Conservation (phyloP, 176 grass and related monocot species). For the Hsuehochloa calcarea region DNA sequence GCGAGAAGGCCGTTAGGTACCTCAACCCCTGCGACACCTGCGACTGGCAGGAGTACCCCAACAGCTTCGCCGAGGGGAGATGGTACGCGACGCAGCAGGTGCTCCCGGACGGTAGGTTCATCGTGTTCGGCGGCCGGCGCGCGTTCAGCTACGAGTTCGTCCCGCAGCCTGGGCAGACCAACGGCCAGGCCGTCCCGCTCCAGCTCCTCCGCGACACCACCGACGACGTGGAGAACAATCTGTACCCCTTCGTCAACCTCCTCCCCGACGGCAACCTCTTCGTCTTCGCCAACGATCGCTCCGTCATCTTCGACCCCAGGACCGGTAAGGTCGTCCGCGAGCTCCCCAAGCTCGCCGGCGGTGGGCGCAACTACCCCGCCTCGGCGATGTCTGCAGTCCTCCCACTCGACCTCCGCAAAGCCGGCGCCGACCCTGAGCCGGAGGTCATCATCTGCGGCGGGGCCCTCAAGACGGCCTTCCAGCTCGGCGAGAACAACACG, state of each 20-base stretch:
- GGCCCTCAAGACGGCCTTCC: constrained; percentile 51
- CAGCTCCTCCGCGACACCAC: constrained; percentile 58
- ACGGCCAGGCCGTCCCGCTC: constrained; percentile 37
- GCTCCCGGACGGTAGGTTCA: constrained; percentile 55
- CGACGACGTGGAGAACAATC: constrained; percentile 87
- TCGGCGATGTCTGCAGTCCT: constrained; percentile 78
- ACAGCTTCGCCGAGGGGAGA: constrained; percentile 44
- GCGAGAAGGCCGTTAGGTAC: constrained; percentile 38
- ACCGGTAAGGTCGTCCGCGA: constrained; percentile 53
- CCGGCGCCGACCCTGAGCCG: constrained; percentile 33
- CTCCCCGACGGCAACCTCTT: constrained; percentile 76
- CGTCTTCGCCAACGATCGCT: constrained; percentile 86
- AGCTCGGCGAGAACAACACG: constrained; percentile 40
- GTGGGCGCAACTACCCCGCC: constrained; percentile 67
- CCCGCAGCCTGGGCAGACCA: constrained; percentile 40
- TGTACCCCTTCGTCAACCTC: constrained; percentile 95
- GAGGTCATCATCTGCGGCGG: constrained; percentile 86
- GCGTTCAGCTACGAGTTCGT: constrained; percentile 72
- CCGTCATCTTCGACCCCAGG: constrained; percentile 60
- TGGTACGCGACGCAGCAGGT: constrained; percentile 69
- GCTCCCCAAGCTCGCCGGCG: constrained; percentile 60
- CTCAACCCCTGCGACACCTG: constrained; percentile 31
- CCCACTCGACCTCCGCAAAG: constrained; percentile 64
- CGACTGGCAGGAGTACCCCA: constrained; percentile 51
- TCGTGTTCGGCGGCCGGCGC: constrained; percentile 76